phyloP scores from a whole-genome alignment of 2,329 filamentous ascomycete species.

The Aureobasidium musti region DNA sequence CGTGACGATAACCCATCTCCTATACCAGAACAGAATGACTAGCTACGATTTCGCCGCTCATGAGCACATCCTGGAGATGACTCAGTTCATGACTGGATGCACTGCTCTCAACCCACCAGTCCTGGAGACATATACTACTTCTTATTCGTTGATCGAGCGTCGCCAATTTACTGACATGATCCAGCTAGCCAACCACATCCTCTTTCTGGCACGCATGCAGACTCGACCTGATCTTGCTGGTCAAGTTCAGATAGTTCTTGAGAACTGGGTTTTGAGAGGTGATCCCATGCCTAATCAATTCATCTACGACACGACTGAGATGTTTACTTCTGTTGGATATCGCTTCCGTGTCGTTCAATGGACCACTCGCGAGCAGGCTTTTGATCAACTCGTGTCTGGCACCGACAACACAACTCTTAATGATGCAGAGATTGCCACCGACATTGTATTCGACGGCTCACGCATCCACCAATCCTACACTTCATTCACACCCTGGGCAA shows the following conservation, averaged over 20 bases:
- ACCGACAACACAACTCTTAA: no score
- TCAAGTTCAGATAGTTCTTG: neutral
- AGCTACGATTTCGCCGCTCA: neutral
- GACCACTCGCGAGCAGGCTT: neutral
- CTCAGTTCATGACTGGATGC: neutral
- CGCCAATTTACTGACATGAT: constrained; percentile 23
- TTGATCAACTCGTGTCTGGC: neutral
- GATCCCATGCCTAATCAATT: constrained; percentile 1
- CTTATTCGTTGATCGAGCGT: neutral
- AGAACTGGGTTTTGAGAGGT: neutral
- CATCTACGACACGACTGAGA: neutral
- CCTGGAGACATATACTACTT: neutral
- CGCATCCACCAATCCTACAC: neutral
- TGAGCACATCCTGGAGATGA: constrained; percentile 19
- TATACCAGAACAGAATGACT: neutral
- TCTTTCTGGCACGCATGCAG: neutral
- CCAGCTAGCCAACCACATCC: neutral
- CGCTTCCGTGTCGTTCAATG: constrained; percentile 13
- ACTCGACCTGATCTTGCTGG: neutral
- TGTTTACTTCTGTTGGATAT: neutral
- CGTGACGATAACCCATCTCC: neutral
- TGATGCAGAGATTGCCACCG: neutral
- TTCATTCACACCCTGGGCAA: constrained; percentile 3
- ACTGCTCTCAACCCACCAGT: constrained; percentile 1
- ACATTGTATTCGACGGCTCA: neutral